Percentiles rank a stretch among this genome's conserved stretches.
These are phyloP conservation scores for Tuber aestivum DNA, from an alignment of 495 filamentous ascomycete genomes.

Conservation along the genomic window DNA sequence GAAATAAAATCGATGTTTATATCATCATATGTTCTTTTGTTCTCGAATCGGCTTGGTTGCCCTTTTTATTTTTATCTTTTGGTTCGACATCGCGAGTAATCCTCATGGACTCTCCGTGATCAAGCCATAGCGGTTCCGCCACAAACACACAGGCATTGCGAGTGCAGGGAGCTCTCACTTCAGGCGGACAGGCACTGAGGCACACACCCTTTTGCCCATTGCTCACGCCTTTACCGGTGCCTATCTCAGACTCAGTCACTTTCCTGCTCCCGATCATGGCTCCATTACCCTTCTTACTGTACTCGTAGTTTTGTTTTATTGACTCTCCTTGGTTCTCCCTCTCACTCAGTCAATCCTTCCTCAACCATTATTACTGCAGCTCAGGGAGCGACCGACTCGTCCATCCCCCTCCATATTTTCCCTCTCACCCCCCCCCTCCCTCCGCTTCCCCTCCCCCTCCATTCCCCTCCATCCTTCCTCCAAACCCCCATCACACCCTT, in stretches of 20 bases:
- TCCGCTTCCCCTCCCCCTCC: conserved; percentile 19
- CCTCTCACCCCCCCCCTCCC: conserved; percentile 23
- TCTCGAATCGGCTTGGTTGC: neutral
- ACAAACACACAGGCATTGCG: conserved; percentile 23
- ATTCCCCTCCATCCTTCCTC: conserved; percentile 17
- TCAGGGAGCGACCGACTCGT: conserved; percentile 14
- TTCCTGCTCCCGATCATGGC: neutral
- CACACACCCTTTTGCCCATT: neutral
- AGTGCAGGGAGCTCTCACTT: conserved; percentile 15
- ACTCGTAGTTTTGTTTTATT: neutral
- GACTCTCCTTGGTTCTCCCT: neutral
- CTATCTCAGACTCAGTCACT: neutral
- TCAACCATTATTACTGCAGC: neutral
- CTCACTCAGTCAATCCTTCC: neutral
- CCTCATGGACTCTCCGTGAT: conserved; percentile 12
- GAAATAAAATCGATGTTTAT: neutral
- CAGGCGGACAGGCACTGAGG: conserved; percentile 6
- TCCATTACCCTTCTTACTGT: neutral
- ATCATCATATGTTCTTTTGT: neutral
- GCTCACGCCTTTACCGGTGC: neutral
- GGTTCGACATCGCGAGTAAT: conserved; percentile 13
- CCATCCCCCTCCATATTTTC: conserved; percentile 21
- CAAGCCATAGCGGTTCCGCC: conserved; percentile 18
- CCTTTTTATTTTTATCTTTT: conserved; percentile 20
- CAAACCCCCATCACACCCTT: conserved; percentile 31